Evolutionary conservation across 1,284 basidiomycete genomes (phyloP), one percentile per base, ranked within the genome.

Genomic region (Irpex sp.): DNA sequence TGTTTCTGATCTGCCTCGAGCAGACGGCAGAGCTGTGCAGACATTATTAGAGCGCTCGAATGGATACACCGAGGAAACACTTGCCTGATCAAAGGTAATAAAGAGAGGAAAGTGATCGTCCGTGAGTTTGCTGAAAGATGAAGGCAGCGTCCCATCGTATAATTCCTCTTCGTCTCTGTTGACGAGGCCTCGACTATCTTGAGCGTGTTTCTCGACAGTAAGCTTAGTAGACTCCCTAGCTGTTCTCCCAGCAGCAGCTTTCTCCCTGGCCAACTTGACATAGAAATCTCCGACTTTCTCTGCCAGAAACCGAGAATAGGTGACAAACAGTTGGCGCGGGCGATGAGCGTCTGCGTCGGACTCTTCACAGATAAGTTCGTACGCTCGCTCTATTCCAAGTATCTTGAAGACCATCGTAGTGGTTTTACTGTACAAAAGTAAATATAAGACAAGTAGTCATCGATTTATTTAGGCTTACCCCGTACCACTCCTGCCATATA

Each of bases 371-470:
- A 57, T 44, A n/a, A 15, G 26, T 3, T 66, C 75, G 73, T 80
- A 85, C 1, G 79, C 76, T 7, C 81, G 77, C 67, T 91, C 85
- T 5, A 90, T 82, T 3, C 84, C 81, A 3, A 91, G 75, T 81
- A 91, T 91, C 74, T 89, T 89, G 78, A 86, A 88, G 0, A 90
- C 74, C 82, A 91, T 88, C 0, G 87, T 89, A 0, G 88, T 90
- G 0, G 88, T 92, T 81, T 92, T 91, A 3, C 88, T 89, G 67
- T 47, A 58, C 1, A 21, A 17, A 19, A 31, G 31, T 31, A 61
- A 15, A 49, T 2, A 58, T 31, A 26, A 13, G 15, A 15, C 11
- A 40, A 19, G 21, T 31, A 31, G 21, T 31, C 31, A 44, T 11
- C 40, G 11, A 44, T 3, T 11, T 37, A 5, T 5, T 3, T 38